Base-by-base conservation (phyloP, 108 stramenopile species). In the Cyclotella baltica region DNA sequence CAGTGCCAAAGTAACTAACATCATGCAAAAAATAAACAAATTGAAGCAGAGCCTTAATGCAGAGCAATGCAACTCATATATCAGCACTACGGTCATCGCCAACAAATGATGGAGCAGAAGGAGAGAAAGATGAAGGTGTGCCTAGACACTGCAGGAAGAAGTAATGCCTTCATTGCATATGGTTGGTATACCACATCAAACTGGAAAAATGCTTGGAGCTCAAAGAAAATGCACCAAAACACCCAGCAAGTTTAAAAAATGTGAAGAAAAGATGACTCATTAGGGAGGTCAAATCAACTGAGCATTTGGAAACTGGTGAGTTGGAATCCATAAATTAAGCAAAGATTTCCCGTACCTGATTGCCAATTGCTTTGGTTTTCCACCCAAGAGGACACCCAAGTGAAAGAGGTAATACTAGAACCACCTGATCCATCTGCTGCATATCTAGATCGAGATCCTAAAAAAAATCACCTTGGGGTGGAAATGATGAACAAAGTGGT, bases 141-240 rank as follows among this genome's bases (percentile, higher is more conserved):
- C n/a, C 25, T 36, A 1, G 35, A 34, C 2, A 16, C 1, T 0
- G 28, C 1, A 2, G 27, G 28, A 65, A 65, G 38, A 36, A 64
- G 22, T n/a, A 40, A 23, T 52, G 67, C 23, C 67, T 48, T 5
- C 28, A 68, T 30, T 68, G 67, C 67, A 6, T 28, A 15, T 30
- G 31, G 29, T 8, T 51, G 48, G 67, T 48, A n/a, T 52, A 43
- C 48, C 67, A 68, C 33, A n/a, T n/a, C n/a, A 68, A 68, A 30
- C 30, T 16, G 8, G 31, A 68, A 48, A 20, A 50, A 20, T 68
- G 67, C 31, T 52, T 34, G 18, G 67, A 68, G 30, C 48, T 68
- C 20, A 37, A 66, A 19, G 64, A 4, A 0, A 66, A 66, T 35
- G 36, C 31, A 22, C 36, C 31, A 8, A 66, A 40, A 0, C 64